Conservation (phyloP, 2,329 filamentous ascomycete genomes). For the Aspergillus phoenicis region DNA sequence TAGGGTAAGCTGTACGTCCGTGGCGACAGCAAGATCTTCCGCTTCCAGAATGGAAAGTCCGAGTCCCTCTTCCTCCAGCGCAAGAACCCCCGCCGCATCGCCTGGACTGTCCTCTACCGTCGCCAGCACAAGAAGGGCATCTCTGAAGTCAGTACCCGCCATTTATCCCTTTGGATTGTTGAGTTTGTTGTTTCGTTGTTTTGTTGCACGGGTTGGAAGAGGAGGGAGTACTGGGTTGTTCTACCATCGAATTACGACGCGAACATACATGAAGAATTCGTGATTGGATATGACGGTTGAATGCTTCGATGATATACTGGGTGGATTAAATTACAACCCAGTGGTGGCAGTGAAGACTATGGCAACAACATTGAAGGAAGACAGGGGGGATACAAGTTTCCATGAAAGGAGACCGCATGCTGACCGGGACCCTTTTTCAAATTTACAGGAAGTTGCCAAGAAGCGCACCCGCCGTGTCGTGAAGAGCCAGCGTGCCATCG, state of each 20-base stretch:
- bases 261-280: background rate
- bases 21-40: conserved; percentile 99
- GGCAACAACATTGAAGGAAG: no score
- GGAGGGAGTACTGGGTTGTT: background rate
- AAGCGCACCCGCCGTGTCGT: conserved; percentile 97
- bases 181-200: conserved; percentile 27
- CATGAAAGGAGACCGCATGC: conserved; percentile 16
- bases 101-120: conserved; percentile 97
- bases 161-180: conserved; percentile 21
- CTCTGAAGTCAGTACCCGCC: conserved; percentile 81
- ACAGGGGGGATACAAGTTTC: background rate
- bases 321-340: background rate
- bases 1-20: conserved; percentile 99
- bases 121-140: conserved; percentile 99
- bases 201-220: conserved; percentile 4
- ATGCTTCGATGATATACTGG: background rate
- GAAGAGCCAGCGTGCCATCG: conserved; percentile 98
- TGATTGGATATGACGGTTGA: background rate
- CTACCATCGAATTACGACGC: background rate
- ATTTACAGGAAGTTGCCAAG: conserved; percentile 93
- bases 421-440: conserved; percentile 33
- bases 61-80: conserved; percentile 99
- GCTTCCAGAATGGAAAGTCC: conserved; percentile 99
- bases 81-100: conserved; percentile 99
- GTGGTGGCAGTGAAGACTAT: no score